Base-by-base conservation (phyloP, 208 protist species). In the Wallacemonas sp. region DNA sequence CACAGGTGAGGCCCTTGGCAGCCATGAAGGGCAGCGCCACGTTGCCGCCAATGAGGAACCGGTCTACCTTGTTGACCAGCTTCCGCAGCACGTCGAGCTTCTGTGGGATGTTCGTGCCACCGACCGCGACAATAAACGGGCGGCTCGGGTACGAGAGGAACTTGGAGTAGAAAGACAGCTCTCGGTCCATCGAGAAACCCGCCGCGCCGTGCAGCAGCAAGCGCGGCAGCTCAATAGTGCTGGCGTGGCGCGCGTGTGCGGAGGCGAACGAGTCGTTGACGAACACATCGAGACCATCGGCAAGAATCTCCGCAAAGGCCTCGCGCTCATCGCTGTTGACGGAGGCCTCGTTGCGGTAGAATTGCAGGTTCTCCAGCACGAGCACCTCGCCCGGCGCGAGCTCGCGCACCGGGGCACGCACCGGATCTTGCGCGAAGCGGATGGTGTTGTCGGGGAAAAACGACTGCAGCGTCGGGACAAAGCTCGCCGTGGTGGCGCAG, bases 221-320 rank as follows among this genome's bases (percentile, higher is more conserved):
- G 50, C 77, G 76, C 14, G 84, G 89, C 36, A 95, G 70, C 46
- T 83, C 84, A 18, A 89, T 77, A 42, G 79, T 89, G 65, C 84
- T 92, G 22, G 83, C 86, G 14, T 81, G 57, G 0, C 61, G 46
- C 20, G 45, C 31, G 67, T 83, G 71, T n/a, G 83, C 77, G 20
- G 79, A 88, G n/a, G 77, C 84, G 48, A 95, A 90, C 31, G 84
- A 92, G 67, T 95, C 89, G 74, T 92, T 92, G 44, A 91, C 72
- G 78, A 88, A 92, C 8, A 92, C 26, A 61, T 95, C 89, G 38
- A 86, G 50, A 29, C 76, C 68, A 1, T 74, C 59, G 1, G 81
- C 81, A 14, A 95, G 74, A 42, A 87, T 74, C 57, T 89, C 80
- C 18, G 84, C 86, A 68, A 87, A 85, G 22, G 70, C 65, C 26